These are phyloP conservation scores for Tetraselmis striata DNA, from an alignment of 139 green algal species.

Conservation along the genomic window DNA sequence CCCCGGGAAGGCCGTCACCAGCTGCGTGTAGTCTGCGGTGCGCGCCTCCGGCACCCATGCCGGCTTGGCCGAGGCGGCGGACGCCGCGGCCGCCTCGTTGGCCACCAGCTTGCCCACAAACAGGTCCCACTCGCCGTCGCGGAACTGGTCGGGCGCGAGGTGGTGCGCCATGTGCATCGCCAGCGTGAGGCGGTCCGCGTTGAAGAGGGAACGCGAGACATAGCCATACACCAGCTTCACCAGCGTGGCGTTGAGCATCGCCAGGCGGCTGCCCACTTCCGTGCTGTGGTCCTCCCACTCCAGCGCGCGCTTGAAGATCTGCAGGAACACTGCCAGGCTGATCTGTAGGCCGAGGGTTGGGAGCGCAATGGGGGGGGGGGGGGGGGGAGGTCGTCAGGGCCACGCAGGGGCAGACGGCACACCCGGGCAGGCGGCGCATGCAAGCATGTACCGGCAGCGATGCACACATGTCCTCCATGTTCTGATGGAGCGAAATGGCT, in stretches of 20 bases:
- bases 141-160: slow-evolving; percentile 36
- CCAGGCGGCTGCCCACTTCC: slow-evolving; percentile 38
- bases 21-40: slow-evolving; percentile 21
- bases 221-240: slow-evolving; percentile 48
- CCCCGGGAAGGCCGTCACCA: slow-evolving; percentile 39
- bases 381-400: no score
- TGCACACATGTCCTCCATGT: no score
- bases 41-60: slow-evolving; percentile 43
- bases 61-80: slow-evolving; percentile 11
- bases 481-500: no score
- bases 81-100: slow-evolving; percentile 10
- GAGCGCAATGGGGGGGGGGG: not conserved
- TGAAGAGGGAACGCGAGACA: slow-evolving; percentile 64
- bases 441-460: no score
- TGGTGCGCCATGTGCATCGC: slow-evolving; percentile 58
- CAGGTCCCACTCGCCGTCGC: slow-evolving; percentile 43
- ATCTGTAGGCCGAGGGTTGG: not conserved
- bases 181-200: slow-evolving; percentile 63
- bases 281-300: not conserved
- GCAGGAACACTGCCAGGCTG: slow-evolving; percentile 2
- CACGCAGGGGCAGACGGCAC: no score
- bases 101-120: slow-evolving; percentile 35
- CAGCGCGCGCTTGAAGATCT: slow-evolving; percentile 34
- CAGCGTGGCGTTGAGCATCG: slow-evolving; percentile 41
- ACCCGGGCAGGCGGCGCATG: no score